phyloP scores from a whole-genome alignment of 2,329 filamentous ascomycete species.

The Metarhizium rileyi region DNA sequence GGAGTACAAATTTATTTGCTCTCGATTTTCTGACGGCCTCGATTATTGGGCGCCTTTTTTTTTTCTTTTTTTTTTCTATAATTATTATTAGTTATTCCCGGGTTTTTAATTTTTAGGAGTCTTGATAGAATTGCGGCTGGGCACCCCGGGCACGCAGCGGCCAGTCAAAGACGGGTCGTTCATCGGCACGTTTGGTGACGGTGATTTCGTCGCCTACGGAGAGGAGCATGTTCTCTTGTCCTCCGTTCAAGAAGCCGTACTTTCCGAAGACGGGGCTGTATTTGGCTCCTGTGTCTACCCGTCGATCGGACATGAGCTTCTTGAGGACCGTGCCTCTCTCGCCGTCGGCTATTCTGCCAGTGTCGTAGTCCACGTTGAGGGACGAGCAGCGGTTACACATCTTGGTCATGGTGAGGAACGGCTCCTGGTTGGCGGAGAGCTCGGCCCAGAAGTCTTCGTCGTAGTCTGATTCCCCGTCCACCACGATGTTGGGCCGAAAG shows the following conservation, averaged over 20 bases:
- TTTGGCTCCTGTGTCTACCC: constrained; percentile 59
- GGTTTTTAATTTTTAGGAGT: constrained; percentile 1
- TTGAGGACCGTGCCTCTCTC: constrained; percentile 55
- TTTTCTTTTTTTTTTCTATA: too few species aligned
- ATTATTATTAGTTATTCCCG: too few species aligned
- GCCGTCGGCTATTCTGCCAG: constrained; percentile 47
- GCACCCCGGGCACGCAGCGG: constrained; percentile 18
- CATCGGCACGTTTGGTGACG: constrained; percentile 37
- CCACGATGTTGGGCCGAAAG: constrained; percentile 64
- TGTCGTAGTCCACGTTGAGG: constrained; percentile 62
- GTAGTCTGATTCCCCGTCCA: constrained; percentile 50
- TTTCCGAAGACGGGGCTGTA: constrained; percentile 64
- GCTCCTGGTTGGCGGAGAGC: constrained; percentile 32
- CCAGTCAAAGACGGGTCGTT: constrained; percentile 47
- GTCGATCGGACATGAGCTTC: constrained; percentile 58
- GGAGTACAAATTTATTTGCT: too few species aligned
- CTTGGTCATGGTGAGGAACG: constrained; percentile 49
- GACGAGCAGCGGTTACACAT: constrained; percentile 62
- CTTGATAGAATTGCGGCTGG: constrained; percentile 17
- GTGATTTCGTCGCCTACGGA: constrained; percentile 46
- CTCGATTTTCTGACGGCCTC: too few species aligned
- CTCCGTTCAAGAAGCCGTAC: constrained; percentile 50
- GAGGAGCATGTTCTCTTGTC: constrained; percentile 23
- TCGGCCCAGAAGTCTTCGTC: constrained; percentile 68
- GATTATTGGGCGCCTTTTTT: not conserved